Evolutionary conservation across 2,329 filamentous ascomycete genomes (phyloP).

Genomic region (Arthrobotrys entomopaga): DNA sequence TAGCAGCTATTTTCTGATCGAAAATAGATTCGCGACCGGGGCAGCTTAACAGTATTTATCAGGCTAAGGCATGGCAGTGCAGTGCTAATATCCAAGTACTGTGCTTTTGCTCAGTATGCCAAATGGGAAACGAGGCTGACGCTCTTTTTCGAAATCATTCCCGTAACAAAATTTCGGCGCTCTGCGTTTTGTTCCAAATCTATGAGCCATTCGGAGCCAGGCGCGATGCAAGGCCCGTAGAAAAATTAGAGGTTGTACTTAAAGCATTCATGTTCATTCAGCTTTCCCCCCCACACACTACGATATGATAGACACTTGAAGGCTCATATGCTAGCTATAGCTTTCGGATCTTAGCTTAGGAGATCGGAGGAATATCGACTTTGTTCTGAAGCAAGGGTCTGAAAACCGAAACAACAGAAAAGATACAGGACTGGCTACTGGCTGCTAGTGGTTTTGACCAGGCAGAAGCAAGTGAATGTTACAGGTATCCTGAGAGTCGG

Average conservation of each 20-base stretch:
- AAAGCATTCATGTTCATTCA: not conserved
- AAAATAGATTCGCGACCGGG: conserved; percentile 30
- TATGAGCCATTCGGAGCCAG: conserved; percentile 28
- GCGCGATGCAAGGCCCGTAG: conserved; percentile 27
- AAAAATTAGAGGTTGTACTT: conserved; percentile 15
- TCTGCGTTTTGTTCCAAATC: conserved; percentile 36
- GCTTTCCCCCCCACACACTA: not conserved
- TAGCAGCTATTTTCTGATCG: conserved; percentile 36
- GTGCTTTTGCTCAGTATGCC: conserved; percentile 18
- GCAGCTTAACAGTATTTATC: conserved; percentile 42
- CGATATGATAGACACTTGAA: not conserved
- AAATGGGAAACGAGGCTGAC: conserved; percentile 52
- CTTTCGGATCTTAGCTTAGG: not conserved
- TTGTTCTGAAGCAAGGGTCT: not conserved
- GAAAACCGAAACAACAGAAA: conserved; percentile 5
- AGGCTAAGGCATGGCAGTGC: conserved; percentile 23
- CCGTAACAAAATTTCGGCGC: conserved; percentile 25
- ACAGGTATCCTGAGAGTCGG: conserved; percentile 4
- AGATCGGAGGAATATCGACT: conserved; percentile 17
- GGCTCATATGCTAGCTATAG: not conserved
- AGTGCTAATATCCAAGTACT: conserved; percentile 35
- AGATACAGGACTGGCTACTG: too few species aligned
- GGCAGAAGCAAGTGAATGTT: conserved; percentile 36
- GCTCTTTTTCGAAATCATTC: conserved; percentile 11
- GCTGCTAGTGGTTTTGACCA: not conserved